Percentiles rank a stretch among this genome's conserved stretches.
phyloP scores from a whole-genome alignment of 2,329 filamentous ascomycete genomes.

The Sporothrix euskadiensis region DNA sequence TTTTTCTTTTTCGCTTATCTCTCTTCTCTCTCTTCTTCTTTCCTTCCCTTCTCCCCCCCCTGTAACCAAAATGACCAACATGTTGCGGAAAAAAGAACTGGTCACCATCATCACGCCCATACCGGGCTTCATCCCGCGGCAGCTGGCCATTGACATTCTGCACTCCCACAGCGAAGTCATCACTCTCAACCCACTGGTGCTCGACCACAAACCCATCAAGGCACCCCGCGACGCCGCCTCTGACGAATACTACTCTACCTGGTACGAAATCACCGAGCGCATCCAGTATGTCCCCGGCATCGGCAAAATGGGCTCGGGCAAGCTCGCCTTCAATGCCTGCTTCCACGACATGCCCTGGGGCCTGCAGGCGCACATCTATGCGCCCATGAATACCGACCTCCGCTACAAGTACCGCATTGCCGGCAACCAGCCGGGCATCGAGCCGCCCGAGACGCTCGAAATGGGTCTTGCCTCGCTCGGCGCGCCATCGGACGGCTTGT shows the following conservation, averaged over 20 bases:
- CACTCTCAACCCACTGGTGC: constrained; percentile 68
- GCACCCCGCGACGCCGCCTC: constrained; percentile 66
- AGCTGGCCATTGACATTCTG: constrained; percentile 71
- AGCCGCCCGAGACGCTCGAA: constrained; percentile 62
- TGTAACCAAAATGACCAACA: constrained; percentile 34
- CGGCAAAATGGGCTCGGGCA: constrained; percentile 63
- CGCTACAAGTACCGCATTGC: constrained; percentile 68
- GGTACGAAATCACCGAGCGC: constrained; percentile 71
- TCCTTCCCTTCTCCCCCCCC: not conserved
- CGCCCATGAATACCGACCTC: constrained; percentile 65
- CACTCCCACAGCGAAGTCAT: constrained; percentile 71
- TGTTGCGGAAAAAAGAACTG: constrained; percentile 60
- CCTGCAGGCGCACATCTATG: constrained; percentile 70
- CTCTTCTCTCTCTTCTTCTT: not conserved
- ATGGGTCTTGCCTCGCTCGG: constrained; percentile 60
- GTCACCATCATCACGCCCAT: constrained; percentile 71
- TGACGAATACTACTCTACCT: constrained; percentile 72
- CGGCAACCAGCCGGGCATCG: constrained; percentile 67
- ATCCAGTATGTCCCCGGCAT: constrained; percentile 68
- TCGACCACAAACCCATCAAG: constrained; percentile 62
- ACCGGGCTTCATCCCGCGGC: constrained; percentile 67
- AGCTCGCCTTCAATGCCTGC: constrained; percentile 68
- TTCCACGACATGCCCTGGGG: constrained; percentile 74
- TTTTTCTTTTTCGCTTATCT: not conserved
- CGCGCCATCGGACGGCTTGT: constrained; percentile 64